Evolutionary conservation across 345 rosid species (phyloP), one percentile per base, ranked within the genome.

Genomic region (Carallia brachiata): DNA sequence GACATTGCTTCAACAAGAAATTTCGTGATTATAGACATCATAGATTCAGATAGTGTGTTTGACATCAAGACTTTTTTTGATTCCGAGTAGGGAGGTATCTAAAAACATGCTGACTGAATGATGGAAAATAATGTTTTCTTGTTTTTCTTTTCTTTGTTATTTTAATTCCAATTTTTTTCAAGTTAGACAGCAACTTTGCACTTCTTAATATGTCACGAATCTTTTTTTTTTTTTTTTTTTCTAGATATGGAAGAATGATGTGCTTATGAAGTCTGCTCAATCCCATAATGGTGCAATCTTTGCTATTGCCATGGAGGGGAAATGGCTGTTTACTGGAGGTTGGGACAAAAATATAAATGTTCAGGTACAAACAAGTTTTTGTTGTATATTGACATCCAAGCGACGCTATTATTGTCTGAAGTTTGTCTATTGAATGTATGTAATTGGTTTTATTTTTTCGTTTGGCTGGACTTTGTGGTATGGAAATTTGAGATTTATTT

Each of bases 191-290:
- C 12, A 13, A 44, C 4, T 44, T 44, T 15, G 0, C 50, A 44
- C 17, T 44, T 37, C 15, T 39, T 2, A 53, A 57, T 52, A 66
- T 30, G 47, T 67, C 23, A 62, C 40, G 53, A 34, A 65, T 17
- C n/a, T 54, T 69, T 34, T 66, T 58, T 57, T 16, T 12, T 53
- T 53, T 58, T 55, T 58, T 57, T 16, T 12, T 53, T 53, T 58
- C 52, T 79, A 91, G 98, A 72, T 91, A 57, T 94, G 98, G 98
- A 87, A 82, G 78, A 80, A 91, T 69, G 97, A 88, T 36, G 50
- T 67, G 60, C 70, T 79, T 70, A 62, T 83, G 81, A 91, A 86
- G 78, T 84, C 89, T 8, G 62, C 68, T 34, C 73, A 89, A 77
- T 58, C 66, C 52, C 95, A 91, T 34, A 64, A 68, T 58, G 87